Evolutionary conservation across 2,329 filamentous ascomycete genomes (phyloP), one percentile per base, ranked within the genome.

Genomic region (Exophiala sp.): DNA sequence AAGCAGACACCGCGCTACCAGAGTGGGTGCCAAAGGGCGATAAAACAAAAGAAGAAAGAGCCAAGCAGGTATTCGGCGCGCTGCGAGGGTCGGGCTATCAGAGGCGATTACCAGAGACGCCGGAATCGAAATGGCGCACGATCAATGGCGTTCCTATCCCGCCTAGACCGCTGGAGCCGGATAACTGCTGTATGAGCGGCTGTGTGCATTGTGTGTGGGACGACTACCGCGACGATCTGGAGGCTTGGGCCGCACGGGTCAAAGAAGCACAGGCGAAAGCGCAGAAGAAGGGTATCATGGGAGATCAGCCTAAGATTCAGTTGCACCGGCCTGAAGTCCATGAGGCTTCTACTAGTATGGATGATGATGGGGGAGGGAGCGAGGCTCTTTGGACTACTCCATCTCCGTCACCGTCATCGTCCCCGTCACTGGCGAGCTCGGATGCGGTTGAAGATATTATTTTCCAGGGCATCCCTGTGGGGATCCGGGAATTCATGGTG

Each of bases 151-250:
- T 97, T 1, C 70, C 81, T 14, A 85, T 97, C 3, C 93, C 93
- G 1, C 90, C 89, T 0, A 79, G 80, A 41, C 93, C 93, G 1
- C 77, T 81, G 41, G 91, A 98, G 69, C 93, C 93, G 2, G 93
- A 97, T 63, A 96, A 98, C 65, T 98, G 93, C 76, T 98, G 93
- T 70, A 98, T 98, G 93, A 93, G 87, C 64, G 93, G 93, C 2
- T 98, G 93, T 66, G 91, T 95, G 42, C 90, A 97, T 67, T 98
- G 93, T 67, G 93, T 97, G 2, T 97, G 90, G 90, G 90, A 96
- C 62, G 75, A 81, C 46, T 97, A 83, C 68, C 79, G 90, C 7
- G 91, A 98, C 59, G 93, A 97, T 45, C 77, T 97, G 69, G 90
- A 97, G 67, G 86, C 87, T 50, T 97, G 89, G 88, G 85, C 83